Conservation (phyloP, 2,329 filamentous ascomycete genomes). For the Allantophomopsis lycopodina region DNA sequence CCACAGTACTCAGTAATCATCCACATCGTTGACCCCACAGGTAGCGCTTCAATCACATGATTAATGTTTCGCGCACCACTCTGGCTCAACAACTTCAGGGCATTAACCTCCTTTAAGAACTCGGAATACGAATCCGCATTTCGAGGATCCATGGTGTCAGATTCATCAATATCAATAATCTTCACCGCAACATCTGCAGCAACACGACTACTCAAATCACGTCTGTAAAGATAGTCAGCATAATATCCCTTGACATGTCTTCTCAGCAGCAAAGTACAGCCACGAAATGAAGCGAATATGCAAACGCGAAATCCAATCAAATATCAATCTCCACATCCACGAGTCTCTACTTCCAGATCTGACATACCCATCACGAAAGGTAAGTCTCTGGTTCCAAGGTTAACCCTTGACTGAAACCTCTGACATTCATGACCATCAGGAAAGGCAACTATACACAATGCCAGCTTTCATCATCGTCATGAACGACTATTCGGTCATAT, state of each 20-base stretch:
- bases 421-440: too few species aligned
- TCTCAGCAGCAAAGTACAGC: not conserved
- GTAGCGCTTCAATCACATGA: conserved; percentile 64
- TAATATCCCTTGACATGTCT: too few species aligned
- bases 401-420: too few species aligned
- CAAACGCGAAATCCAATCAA: too few species aligned
- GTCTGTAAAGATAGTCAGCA: too few species aligned
- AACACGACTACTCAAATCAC: not conserved
- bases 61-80: conserved; percentile 70
- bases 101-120: conserved; percentile 53
- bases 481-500: too few species aligned
- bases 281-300: not conserved
- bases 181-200: conserved; percentile 56
- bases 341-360: too few species aligned
- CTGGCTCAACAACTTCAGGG: conserved; percentile 60
- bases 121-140: conserved; percentile 55
- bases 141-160: conserved; percentile 53
- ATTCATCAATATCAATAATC: conserved; percentile 73
- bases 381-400: too few species aligned
- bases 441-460: too few species aligned
- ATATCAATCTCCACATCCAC: too few species aligned
- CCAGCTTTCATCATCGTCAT: too few species aligned
- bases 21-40: conserved; percentile 71
- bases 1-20: conserved; percentile 80
- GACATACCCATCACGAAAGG: too few species aligned